Evolutionary conservation across 768 basidiomycete genomes (phyloP), one percentile per base, ranked within the genome.

Genomic region (Solioccasus polychromus): DNA sequence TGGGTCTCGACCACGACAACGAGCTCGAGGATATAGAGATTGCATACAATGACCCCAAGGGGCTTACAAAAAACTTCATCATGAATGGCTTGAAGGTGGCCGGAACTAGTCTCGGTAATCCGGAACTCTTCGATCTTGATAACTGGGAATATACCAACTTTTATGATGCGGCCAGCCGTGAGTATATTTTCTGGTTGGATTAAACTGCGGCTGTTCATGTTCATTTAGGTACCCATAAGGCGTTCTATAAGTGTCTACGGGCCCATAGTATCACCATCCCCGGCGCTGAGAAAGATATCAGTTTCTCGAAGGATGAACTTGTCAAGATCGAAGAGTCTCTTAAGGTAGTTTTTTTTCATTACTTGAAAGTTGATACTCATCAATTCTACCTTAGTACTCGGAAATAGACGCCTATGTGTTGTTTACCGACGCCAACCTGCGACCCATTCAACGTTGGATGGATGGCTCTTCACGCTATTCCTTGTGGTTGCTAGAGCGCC

Each of bases 1-100:
- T 99, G 9, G 94, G 94, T n/a, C 68, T 98, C 35, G 95, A 98
- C 64, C 90, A 92, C 45, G 79, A 85, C 60, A 85, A 88, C 53
- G 77, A 77, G 29, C 74, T 75, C 44, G 61, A 68, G n/a, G 70
- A 77, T 50, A 86, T 98, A 44, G 89, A 94, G 61, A 62, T 71
- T 17, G 94, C 94, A 0, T 97, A 97, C 68, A 85, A 95, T 55
- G 93, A 96, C 55, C 70, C 73, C 5, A 75, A 78, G 48, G 91
- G 88, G 4, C 68, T 80, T 51, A 92, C 90, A 1, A 73, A 69
- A 55, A 68, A 68, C 10, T 95, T 96, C 60, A 87, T 94, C 51
- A 83, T 93, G 79, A 92, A 96, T 56, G 92, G 88, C 0, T 73
- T 95, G 42, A 75, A 68, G 44, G 78, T 71, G 8, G 87, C 88